Evolutionary conservation across 2,329 filamentous ascomycete genomes (phyloP).

Genomic region (Pezicula radicicola): DNA sequence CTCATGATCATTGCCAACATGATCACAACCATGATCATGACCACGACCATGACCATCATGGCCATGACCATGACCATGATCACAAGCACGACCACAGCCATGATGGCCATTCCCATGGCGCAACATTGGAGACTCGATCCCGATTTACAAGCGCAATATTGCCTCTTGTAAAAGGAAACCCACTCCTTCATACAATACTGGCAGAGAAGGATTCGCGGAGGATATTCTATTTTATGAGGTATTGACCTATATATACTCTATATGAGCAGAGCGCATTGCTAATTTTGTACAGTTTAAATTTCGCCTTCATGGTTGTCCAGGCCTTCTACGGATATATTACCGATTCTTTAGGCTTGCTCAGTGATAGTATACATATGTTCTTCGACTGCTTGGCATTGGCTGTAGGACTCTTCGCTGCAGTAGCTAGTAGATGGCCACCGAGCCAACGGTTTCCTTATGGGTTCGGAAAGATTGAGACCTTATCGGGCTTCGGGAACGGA

Average conservation of each 20-base stretch:
- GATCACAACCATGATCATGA: slow-evolving; percentile 15
- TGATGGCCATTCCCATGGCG: slow-evolving; percentile 17
- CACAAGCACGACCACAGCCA: slow-evolving; percentile 20
- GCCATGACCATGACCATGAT: slow-evolving; percentile 20
- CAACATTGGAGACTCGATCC: slow-evolving; percentile 48
- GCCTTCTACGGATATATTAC: slow-evolving; percentile 92
- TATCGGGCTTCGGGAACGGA: slow-evolving; percentile 95
- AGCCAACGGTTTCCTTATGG: slow-evolving; percentile 89
- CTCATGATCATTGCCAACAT: slow-evolving; percentile 7
- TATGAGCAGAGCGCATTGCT: slow-evolving; percentile 2
- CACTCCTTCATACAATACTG: slow-evolving; percentile 80
- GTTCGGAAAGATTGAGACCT: slow-evolving; percentile 92
- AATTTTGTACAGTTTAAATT: slow-evolving; percentile 67
- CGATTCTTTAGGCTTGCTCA: slow-evolving; percentile 90
- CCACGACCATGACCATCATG: slow-evolving; percentile 14
- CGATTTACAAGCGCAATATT: slow-evolving; percentile 71
- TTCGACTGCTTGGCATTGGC: slow-evolving; percentile 93
- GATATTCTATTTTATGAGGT: slow-evolving; percentile 97
- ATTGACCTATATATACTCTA: slow-evolving; percentile 28
- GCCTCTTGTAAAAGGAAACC: slow-evolving; percentile 65
- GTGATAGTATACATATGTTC: slow-evolving; percentile 99
- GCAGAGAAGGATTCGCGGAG: slow-evolving; percentile 88
- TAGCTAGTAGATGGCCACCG: slow-evolving; percentile 95
- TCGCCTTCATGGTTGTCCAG: slow-evolving; percentile 91
- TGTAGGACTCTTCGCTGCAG: slow-evolving; percentile 85